phyloP scores from a whole-genome alignment of 495 filamentous ascomycete genomes.

The Cryomyces minteri region DNA sequence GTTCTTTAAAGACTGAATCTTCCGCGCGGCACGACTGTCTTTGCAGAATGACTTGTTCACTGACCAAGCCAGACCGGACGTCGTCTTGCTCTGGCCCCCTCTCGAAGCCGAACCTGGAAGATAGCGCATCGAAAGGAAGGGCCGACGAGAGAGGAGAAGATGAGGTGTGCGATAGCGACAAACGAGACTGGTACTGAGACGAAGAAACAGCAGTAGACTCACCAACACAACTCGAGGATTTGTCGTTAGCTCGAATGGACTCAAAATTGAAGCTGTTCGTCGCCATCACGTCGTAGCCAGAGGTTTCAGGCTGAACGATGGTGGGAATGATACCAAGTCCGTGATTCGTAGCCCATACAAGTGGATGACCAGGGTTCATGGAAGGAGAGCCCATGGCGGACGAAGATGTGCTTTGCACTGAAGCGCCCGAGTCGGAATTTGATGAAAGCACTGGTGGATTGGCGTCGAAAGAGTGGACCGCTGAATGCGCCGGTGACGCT shows the following conservation, averaged over 20 bases:
- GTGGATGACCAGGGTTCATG: conserved; percentile 34
- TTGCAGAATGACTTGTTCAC: no score
- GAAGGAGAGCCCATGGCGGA: conserved; percentile 71
- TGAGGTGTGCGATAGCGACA: no score
- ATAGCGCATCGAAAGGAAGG: no score
- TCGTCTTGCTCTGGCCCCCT: no score
- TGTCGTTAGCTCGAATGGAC: conserved; percentile 37
- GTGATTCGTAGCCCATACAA: conserved; percentile 36
- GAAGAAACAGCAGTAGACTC: conserved; percentile 36
- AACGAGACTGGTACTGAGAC: conserved; percentile 11
- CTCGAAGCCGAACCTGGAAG: conserved; percentile 2
- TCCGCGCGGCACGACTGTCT: no score
- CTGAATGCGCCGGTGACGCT: no score
- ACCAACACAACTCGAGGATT: conserved; percentile 55
- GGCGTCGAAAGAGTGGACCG: no score
- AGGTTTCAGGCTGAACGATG: conserved; percentile 44
- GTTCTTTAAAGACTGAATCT: conserved; percentile 1
- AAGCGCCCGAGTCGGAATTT: conserved; percentile 62
- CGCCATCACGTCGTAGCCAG: conserved; percentile 22
- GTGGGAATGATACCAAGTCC: conserved; percentile 47
- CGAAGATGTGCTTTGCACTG: conserved; percentile 50
- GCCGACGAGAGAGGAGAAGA: no score
- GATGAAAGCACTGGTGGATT: no score
- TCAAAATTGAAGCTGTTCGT: conserved; percentile 35
- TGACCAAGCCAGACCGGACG: no score